Base-by-base conservation (phyloP, 441 rosid genomes). In the Populus hybrid region DNA sequence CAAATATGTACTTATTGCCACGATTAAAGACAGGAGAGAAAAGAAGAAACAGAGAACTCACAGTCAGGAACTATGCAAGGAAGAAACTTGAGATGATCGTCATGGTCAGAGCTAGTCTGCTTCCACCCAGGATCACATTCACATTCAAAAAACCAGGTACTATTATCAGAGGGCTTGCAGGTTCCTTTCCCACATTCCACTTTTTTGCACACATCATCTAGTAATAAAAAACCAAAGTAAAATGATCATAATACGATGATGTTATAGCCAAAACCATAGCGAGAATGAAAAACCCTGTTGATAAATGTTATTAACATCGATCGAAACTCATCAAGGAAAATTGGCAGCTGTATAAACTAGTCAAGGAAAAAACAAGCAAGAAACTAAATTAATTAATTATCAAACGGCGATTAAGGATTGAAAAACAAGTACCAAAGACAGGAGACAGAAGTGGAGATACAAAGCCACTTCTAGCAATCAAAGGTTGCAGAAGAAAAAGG, bases 1-100 rank as follows among this genome's bases (percentile, higher is more conserved):
- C 1, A 66, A 59, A 1, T 26, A 7, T 42, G 69, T 19, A n/a
- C 5, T 21, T 7, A n/a, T 0, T n/a, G 4, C 28, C 26, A 9
- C 21, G 28, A 23, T 63, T 21, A 9, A 23, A 10, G 66, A 24
- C 28, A 9, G 2, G 28, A 0, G 66, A 24, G 9, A 46, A 75
- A 79, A 50, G 75, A 67, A 76, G 28, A 67, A 23, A 71, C 19
- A 74, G 79, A 23, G 77, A 76, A 50, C 79, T 87, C 82, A 95
- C 98, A 93, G 80, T 93, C 89, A 50, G 99, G 99, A 40, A 83
- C 74, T 75, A 90, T 75, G 88, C 99, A 95, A 75, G 99, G 99
- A 75, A 95, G 94, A 82, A 95, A 91, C 81, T 85, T 87, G 90
- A 84, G 83, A 68, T 76, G 6, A 78, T 83, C 78, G 77, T 83